Conservation (phyloP, 164 flowering plant species). For the Annona cherimola region DNA sequence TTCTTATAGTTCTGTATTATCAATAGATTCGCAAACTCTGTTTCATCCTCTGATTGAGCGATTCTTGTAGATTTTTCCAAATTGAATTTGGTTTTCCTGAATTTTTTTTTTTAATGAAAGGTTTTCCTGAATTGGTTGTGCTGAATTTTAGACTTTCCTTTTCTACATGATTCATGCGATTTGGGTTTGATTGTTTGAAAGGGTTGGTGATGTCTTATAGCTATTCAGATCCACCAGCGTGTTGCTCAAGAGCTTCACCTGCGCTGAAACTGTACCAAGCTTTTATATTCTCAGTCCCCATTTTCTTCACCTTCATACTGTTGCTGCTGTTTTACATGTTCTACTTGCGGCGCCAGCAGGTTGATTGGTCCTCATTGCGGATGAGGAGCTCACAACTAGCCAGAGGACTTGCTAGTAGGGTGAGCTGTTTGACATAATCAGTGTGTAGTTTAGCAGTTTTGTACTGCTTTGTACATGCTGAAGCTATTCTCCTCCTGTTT, state of each 20-base stretch:
- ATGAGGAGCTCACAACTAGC: conserved; percentile 31
- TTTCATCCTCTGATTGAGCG: background rate
- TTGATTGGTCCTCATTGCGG: conserved; percentile 59
- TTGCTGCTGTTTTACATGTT: conserved; percentile 51
- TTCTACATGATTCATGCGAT: conserved; percentile 4
- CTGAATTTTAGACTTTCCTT: background rate
- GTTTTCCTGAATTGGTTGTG: conserved; percentile 1
- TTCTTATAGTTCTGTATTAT: no score
- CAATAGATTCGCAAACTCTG: no score
- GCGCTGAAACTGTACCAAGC: conserved; percentile 53
- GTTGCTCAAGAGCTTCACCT: conserved; percentile 34
- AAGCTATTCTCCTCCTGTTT: background rate
- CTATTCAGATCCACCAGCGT: conserved; percentile 18
- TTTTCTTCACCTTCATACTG: conserved; percentile 50
- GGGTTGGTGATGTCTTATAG: conserved; percentile 24
- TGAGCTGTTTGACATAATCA: conserved; percentile 16
- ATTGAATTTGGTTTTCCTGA: background rate
- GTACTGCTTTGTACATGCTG: background rate
- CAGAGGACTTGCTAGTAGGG: conserved; percentile 22
- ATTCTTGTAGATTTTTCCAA: background rate
- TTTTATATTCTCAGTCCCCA: conserved; percentile 58
- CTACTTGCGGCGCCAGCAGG: conserved; percentile 58
- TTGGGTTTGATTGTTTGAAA: conserved; percentile 3
- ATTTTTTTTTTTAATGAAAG: background rate
- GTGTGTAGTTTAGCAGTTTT: background rate